A percentile compares a stretch with the other conserved stretches of the same genome.
phyloP scores from a whole-genome alignment of 805 yeast genomes.

The Wickerhamomyces bovis region DNA sequence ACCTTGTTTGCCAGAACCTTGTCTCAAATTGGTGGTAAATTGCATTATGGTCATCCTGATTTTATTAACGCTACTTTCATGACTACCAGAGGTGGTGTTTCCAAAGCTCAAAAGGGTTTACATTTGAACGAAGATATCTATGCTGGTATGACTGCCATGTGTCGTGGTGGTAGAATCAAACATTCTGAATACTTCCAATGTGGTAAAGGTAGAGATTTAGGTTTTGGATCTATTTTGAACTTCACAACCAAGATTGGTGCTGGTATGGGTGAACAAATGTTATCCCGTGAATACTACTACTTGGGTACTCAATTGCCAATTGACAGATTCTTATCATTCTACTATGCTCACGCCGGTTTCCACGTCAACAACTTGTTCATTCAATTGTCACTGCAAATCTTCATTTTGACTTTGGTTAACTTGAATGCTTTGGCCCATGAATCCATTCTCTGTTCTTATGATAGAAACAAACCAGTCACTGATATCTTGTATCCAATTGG shows the following conservation, averaged over 20 bases:
- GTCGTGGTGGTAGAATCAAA: conserved; percentile 83
- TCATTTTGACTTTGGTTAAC: conserved; percentile 64
- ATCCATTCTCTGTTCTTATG: conserved; percentile 60
- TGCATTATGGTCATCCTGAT: conserved; percentile 88
- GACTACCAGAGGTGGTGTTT: conserved; percentile 86
- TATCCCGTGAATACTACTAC: conserved; percentile 78
- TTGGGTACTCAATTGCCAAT: conserved; percentile 75
- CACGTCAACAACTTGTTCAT: conserved; percentile 77
- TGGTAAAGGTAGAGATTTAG: conserved; percentile 88
- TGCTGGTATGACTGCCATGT: conserved; percentile 80
- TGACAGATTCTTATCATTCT: conserved; percentile 76
- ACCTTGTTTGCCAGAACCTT: conserved; percentile 77
- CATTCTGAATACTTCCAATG: conserved; percentile 86
- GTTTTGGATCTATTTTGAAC: conserved; percentile 80
- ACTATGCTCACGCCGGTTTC: conserved; percentile 85
- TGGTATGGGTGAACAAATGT: conserved; percentile 90
- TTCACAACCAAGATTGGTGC: conserved; percentile 88
- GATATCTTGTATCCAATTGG: conserved; percentile 63
- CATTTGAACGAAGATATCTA: conserved; percentile 85
- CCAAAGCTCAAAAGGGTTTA: conserved; percentile 81
- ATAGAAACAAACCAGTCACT: conserved; percentile 59
- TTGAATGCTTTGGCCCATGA: conserved; percentile 70
- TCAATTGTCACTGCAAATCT: conserved; percentile 67
- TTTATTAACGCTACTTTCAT: conserved; percentile 67
- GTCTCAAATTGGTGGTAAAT: conserved; percentile 76